A percentile compares a stretch with the other conserved stretches of the same genome.
phyloP scores from a whole-genome alignment of 2,329 filamentous ascomycete species.

The Myriosclerotinia curreyana region DNA sequence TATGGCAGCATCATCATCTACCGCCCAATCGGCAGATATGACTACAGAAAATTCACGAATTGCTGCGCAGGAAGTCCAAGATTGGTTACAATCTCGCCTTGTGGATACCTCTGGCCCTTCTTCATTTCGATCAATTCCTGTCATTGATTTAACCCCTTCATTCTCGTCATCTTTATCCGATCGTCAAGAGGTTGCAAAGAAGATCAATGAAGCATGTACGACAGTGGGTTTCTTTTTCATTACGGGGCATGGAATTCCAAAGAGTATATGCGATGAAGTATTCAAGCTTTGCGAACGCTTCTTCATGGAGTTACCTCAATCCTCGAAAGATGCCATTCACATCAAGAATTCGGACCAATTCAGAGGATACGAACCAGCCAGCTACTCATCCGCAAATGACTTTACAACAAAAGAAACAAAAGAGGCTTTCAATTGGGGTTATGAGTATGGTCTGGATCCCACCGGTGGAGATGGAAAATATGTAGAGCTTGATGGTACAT shows the following conservation, averaged over 20 bases:
- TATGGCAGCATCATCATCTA: slow-evolving; percentile 13
- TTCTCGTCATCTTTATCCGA: slow-evolving; percentile 33
- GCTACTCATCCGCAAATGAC: slow-evolving; percentile 47
- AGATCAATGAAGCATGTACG: slow-evolving; percentile 37
- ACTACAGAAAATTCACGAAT: neutral
- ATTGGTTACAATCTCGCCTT: slow-evolving; percentile 34
- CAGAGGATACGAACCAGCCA: slow-evolving; percentile 50
- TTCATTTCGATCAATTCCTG: slow-evolving; percentile 35
- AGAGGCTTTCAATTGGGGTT: slow-evolving; percentile 42
- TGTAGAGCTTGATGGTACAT: slow-evolving; percentile 37
- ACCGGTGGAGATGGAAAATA: slow-evolving; percentile 38
- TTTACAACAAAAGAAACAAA: slow-evolving; percentile 48
- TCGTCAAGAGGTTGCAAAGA: slow-evolving; percentile 31
- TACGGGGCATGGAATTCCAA: slow-evolving; percentile 46
- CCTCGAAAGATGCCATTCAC: slow-evolving; percentile 45
- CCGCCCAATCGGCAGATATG: neutral
- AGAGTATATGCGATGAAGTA: slow-evolving; percentile 42
- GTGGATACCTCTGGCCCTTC: slow-evolving; percentile 24
- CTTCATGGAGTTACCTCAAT: slow-evolving; percentile 47
- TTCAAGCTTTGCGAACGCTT: slow-evolving; percentile 46
- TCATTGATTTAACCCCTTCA: slow-evolving; percentile 37
- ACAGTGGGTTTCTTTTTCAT: slow-evolving; percentile 41
- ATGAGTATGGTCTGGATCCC: slow-evolving; percentile 37
- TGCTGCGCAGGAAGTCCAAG: slow-evolving; percentile 34
- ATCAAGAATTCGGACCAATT: slow-evolving; percentile 42